A percentile compares a stretch with the other conserved stretches of the same genome.
Conservation (phyloP, 2,329 filamentous ascomycete genomes). For the Aspergillus ustus region DNA sequence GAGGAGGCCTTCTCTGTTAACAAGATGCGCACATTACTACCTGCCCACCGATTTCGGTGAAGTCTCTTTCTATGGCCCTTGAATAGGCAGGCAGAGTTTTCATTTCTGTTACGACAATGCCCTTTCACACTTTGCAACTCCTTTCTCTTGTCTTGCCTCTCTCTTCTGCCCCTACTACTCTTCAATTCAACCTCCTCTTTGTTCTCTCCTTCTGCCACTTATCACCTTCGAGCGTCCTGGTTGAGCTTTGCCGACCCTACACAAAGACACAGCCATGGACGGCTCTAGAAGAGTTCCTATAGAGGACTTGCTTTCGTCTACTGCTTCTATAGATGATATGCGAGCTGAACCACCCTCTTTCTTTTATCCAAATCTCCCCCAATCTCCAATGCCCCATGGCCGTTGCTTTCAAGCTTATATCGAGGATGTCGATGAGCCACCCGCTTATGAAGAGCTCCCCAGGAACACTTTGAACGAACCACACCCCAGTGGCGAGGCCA, state of each 20-base stretch:
- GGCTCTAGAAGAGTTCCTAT: background rate
- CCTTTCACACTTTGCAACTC: background rate
- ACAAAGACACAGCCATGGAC: background rate
- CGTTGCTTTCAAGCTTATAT: background rate
- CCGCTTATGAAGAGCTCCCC: background rate
- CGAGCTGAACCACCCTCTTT: background rate
- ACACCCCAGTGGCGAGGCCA: background rate
- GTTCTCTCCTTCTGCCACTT: background rate
- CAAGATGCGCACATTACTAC: constrained; percentile 1
- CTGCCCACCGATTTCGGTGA: background rate
- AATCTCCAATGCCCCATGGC: background rate
- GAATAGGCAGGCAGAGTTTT: background rate
- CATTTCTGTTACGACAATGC: background rate
- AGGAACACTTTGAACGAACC: background rate
- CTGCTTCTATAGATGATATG: background rate
- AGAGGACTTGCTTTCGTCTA: background rate
- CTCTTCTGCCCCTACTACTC: background rate
- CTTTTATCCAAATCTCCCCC: background rate
- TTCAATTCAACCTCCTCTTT: background rate
- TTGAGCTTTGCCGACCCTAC: background rate
- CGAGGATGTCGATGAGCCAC: background rate
- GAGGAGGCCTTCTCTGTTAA: background rate
- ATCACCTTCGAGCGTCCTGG: background rate
- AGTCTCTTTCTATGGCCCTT: background rate
- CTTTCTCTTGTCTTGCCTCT: background rate